Base-by-base conservation (phyloP, 2,329 filamentous ascomycete genomes). In the Incumbomyces lentus region DNA sequence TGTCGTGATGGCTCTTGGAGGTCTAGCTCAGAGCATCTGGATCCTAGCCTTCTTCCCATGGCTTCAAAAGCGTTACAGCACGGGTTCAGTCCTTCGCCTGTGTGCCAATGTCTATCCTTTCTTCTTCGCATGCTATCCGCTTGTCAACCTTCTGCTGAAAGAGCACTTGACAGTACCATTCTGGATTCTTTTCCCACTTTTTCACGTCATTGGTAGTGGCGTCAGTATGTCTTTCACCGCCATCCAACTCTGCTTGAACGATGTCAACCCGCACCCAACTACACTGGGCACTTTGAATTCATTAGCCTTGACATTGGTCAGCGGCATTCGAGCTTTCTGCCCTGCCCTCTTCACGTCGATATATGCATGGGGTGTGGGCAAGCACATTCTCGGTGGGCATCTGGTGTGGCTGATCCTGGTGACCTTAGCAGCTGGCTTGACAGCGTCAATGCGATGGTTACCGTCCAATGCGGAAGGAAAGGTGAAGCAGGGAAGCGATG, bases 241-340 rank as follows among this genome's bases (percentile, higher is more conserved):
- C 1, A 73, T 81, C 1, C 84, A 89, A 67, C 76, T 90, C 7
- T 78, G 79, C 0, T 59, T 90, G 29, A 90, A 90, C 61, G 83
- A 89, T 48, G 76, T 84, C 2, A 73, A 80, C 0, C 86, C 86
- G 0, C 77, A 72, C 8, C 73, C 77, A 1, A 68, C 70, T 35
- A 74, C 78, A 0, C 67, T 90, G 8, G 84, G 81, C 0, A 86
- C 78, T 0, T 66, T 92, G 22, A 90, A 90, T 55, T 81, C 81
- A 0, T 55, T 86, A 1, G 74, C 77, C 0, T 66, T 90, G 48
- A 82, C 82, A 0, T 57, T 78, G 1, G 64, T 69, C 0, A 80
- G 78, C 52, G 80, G 68, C 0, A 66, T 86, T 26, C 71, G 85
- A 12, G 74, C 84, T 0, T 69, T 89, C 34, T 72, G 74, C 0